Conservation (phyloP, 2,329 filamentous ascomycete species). For the Aotearoamyces nothofagi region DNA sequence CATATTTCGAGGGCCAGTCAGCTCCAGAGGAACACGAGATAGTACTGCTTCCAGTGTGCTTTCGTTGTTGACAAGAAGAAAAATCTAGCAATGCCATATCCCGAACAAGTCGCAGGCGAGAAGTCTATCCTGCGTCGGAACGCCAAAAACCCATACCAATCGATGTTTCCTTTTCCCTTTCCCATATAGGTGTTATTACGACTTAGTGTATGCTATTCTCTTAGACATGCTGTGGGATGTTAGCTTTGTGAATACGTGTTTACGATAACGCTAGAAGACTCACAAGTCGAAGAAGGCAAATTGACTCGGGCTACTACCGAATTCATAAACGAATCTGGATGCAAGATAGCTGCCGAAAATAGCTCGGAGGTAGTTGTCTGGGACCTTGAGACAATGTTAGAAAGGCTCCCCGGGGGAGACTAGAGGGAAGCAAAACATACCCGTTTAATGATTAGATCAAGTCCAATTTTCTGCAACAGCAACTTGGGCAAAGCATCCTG, state of each 20-base stretch:
- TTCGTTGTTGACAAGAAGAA: no score
- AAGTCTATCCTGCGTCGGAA: no score
- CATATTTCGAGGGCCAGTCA: no score
- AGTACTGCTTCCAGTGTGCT: no score
- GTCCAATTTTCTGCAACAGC: conserved; percentile 75
- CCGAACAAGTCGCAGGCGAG: no score
- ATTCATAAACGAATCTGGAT: conserved; percentile 90
- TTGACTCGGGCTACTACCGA: conserved; percentile 81
- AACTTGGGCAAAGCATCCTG: conserved; percentile 74
- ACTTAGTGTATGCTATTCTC: conserved; percentile 35
- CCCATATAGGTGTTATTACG: background rate
- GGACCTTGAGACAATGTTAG: conserved; percentile 38
- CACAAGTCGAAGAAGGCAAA: conserved; percentile 99
- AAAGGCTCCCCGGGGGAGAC: conserved; percentile 1
- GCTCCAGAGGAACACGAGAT: no score
- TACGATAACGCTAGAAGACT: conserved; percentile 26
- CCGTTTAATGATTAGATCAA: conserved; percentile 72
- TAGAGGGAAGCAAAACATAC: conserved; percentile 35
- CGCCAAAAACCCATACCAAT: no score
- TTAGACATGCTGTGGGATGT: conserved; percentile 41
- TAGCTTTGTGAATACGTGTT: conserved; percentile 19
- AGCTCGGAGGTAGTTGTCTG: conserved; percentile 78
- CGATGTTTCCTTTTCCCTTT: no score
- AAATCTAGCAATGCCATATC: no score
- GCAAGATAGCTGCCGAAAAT: conserved; percentile 96